Base-by-base conservation (phyloP, 768 basidiomycete species). In the Panaeolus cyanescens region DNA sequence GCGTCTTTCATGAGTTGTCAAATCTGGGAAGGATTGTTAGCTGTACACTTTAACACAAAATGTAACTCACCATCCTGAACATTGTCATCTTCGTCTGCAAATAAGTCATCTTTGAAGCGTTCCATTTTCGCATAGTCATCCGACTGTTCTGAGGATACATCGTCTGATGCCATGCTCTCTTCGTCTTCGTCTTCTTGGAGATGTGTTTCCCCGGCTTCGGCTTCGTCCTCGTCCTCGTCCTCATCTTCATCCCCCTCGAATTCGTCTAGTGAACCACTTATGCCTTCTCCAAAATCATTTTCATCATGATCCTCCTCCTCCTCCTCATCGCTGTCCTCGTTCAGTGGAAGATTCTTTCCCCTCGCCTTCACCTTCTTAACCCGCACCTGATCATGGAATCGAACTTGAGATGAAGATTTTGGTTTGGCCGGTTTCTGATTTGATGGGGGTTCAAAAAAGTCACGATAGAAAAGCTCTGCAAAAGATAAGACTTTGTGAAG, bases 1-100 rank as follows among this genome's bases (percentile, higher is more conserved):
- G n/a, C 92, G 87, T 66, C 84, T 88, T 75, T 96, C 89, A 69
- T 96, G 85, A 0, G 88, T 86, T 0, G 95, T 90, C 55, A 94
- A 72, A 69, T 86, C 87, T 88, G 55, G 34, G 45, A 42, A 54
- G n/a, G 59, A 63, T 25, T 62, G 59, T 37, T 6, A 53, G 45
- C 55, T 59, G n/a, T 36, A 63, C 60, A 66, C 68, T 62, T 31
- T 53, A n/a, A n/a, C n/a, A 30, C 36, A 39, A 19, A 9, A 55
- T 6, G 22, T 3, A 33, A 59, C 55, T 63, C 65, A 76, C 76
- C 73, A 64, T 76, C 67, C 28, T 69, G 62, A 39, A 62, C 57
- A 22, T 76, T 77, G n/a, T 85, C 84, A 17, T 86, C 84, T 40
- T 90, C 88, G 32, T 91, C 90, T 1, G 85, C 92, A 65, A 95